phyloP scores from a whole-genome alignment of 768 basidiomycete species.

The Fomitopsis pulvina region DNA sequence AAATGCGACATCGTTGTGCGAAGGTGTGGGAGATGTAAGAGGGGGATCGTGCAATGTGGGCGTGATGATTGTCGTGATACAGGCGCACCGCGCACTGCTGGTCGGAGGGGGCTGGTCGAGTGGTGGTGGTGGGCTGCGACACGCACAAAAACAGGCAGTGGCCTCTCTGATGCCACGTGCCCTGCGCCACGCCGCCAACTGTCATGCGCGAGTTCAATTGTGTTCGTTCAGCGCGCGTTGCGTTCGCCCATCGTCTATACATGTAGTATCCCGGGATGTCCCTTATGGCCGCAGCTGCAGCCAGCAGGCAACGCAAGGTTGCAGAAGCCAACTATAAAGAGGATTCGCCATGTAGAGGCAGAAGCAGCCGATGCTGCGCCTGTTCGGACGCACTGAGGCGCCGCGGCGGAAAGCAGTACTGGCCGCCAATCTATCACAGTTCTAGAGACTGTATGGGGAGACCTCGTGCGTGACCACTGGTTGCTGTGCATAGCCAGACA shows the following conservation, averaged over 20 bases:
- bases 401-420: too few species aligned
- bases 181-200: constrained; percentile 1
- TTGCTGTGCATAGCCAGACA: too few species aligned
- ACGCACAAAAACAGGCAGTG: constrained; percentile 1
- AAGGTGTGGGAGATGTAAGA: constrained; percentile 7
- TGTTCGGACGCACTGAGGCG: too few species aligned
- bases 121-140: constrained; percentile 7
- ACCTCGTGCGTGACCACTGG: too few species aligned
- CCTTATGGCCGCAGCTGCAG: too few species aligned
- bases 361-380: too few species aligned
- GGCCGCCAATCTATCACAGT: too few species aligned
- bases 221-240: background rate
- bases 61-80: constrained; percentile 17
- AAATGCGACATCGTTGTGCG: constrained; percentile 14
- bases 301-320: too few species aligned
- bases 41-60: constrained; percentile 8
- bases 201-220: background rate
- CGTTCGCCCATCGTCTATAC: background rate
- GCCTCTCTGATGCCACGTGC: constrained; percentile 2
- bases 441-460: too few species aligned
- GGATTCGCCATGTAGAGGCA: too few species aligned
- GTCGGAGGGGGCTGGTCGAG: constrained; percentile 14
- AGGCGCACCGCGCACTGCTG: constrained; percentile 27
- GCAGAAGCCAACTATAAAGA: too few species aligned
- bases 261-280: too few species aligned